A percentile compares a stretch with the other conserved stretches of the same genome.
Evolutionary conservation across 169 alveolate genomes (phyloP).

Genomic region (Plasmodium blacklocki): DNA sequence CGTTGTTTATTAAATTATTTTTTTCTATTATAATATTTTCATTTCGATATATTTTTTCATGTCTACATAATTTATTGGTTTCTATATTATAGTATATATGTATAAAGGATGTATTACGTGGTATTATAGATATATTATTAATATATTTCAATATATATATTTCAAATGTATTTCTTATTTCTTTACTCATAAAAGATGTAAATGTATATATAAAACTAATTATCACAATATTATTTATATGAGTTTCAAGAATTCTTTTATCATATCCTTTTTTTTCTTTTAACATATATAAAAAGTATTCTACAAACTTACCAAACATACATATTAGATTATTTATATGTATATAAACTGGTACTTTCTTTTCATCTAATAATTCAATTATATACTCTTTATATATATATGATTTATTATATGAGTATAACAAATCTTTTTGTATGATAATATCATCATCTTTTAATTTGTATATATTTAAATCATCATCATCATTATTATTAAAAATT

Average conservation of each 20-base stretch:
- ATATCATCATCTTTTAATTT: constrained; percentile 2
- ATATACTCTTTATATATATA: not conserved
- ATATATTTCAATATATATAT: constrained; percentile 50
- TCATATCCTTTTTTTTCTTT: constrained; percentile 47
- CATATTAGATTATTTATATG: constrained; percentile 31
- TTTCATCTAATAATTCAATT: not conserved
- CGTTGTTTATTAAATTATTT: constrained; percentile 21
- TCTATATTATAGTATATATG: constrained; percentile 48
- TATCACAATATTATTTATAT: constrained; percentile 26
- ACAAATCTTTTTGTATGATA: no score
- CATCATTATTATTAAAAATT: not conserved
- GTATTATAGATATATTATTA: constrained; percentile 53
- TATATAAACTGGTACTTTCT: not conserved
- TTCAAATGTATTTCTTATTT: constrained; percentile 30
- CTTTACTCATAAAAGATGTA: constrained; percentile 38
- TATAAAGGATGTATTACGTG: constrained; percentile 29
- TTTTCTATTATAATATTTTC: constrained; percentile 20
- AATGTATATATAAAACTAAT: constrained; percentile 44
- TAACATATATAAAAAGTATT: constrained; percentile 24
- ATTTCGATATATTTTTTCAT: constrained; percentile 30
- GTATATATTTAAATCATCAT: not conserved
- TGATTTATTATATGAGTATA: no score
- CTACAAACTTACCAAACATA: constrained; percentile 12
- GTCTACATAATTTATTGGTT: constrained; percentile 33
- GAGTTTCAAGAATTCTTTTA: constrained; percentile 37